Evolutionary conservation across 2,329 filamentous ascomycete genomes (phyloP).

Genomic region (Phyllosticta ampelicida): DNA sequence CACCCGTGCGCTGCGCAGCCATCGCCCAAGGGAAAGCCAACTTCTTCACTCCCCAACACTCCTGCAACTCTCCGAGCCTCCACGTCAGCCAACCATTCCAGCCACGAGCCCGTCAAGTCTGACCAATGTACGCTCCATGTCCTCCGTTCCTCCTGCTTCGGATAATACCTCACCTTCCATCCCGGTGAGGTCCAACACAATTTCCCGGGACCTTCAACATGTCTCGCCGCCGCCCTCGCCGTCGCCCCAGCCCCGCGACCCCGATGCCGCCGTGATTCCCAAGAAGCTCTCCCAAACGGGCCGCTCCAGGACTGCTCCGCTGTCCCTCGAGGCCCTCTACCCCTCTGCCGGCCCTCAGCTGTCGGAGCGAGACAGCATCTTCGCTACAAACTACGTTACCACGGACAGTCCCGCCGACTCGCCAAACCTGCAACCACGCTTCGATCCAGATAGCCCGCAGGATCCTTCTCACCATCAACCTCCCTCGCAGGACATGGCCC

Average conservation of each 20-base stretch:
- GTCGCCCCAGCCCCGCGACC: background rate
- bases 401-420: slow-evolving; percentile 37
- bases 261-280: slow-evolving; percentile 18
- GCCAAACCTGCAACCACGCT: slow-evolving; percentile 23
- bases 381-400: slow-evolving; percentile 49
- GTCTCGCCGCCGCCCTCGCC: slow-evolving; percentile 13
- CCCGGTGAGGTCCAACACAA: slow-evolving; percentile 28
- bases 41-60: slow-evolving; percentile 6
- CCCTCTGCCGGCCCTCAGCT: slow-evolving; percentile 39
- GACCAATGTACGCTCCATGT: slow-evolving; percentile 36
- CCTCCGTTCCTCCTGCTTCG: slow-evolving; percentile 27
- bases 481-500: slow-evolving; percentile 20
- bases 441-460: slow-evolving; percentile 19
- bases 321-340: slow-evolving; percentile 25
- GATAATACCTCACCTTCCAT: slow-evolving; percentile 30
- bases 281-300: slow-evolving; percentile 26
- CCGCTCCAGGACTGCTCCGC: slow-evolving; percentile 29
- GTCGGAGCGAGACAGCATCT: slow-evolving; percentile 53
- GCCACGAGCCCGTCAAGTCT: slow-evolving; percentile 15
- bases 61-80: slow-evolving; percentile 15
- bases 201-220: slow-evolving; percentile 16
- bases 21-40: background rate
- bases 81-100: slow-evolving; percentile 24
- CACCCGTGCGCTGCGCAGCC: background rate
- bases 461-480: slow-evolving; percentile 15